phyloP scores from a whole-genome alignment of 2,329 filamentous ascomycete species.

The Neonectria sp. region DNA sequence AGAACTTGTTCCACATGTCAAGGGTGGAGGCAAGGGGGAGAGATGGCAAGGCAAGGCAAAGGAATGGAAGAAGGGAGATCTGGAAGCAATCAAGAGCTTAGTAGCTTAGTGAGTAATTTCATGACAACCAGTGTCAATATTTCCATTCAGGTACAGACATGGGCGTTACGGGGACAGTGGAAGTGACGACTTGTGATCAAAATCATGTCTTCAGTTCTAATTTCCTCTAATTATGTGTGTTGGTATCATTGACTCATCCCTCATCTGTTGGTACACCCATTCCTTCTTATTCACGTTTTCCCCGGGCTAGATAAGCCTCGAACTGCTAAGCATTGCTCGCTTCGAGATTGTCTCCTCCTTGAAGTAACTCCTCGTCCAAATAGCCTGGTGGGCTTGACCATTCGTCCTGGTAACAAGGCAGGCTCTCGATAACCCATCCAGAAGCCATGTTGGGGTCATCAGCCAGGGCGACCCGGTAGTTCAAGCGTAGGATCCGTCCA shows the following conservation, averaged over 20 bases:
- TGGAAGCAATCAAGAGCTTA: constrained; percentile 40
- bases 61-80: constrained; percentile 45
- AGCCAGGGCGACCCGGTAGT: constrained; percentile 86
- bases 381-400: constrained; percentile 25
- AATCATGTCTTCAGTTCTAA: neutral
- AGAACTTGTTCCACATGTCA: constrained; percentile 35
- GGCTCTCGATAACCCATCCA: constrained; percentile 20
- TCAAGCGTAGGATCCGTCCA: constrained; percentile 90
- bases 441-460: constrained; percentile 58
- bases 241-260: constrained; percentile 3
- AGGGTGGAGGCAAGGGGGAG: constrained; percentile 48
- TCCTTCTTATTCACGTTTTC: no score
- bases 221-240: neutral
- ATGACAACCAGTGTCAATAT: neutral
- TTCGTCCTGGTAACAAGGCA: constrained; percentile 24
- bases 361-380: constrained; percentile 3
- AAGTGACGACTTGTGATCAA: neutral
- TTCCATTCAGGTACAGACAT: neutral
- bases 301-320: neutral
- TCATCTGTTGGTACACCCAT: neutral
- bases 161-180: neutral
- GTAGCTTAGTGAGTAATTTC: constrained; percentile 26
- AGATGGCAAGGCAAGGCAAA: constrained; percentile 53
- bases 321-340: neutral
- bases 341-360: neutral